phyloP scores from a whole-genome alignment of 306 rosid genomes.

The Herpetospermum pedunculosum region DNA sequence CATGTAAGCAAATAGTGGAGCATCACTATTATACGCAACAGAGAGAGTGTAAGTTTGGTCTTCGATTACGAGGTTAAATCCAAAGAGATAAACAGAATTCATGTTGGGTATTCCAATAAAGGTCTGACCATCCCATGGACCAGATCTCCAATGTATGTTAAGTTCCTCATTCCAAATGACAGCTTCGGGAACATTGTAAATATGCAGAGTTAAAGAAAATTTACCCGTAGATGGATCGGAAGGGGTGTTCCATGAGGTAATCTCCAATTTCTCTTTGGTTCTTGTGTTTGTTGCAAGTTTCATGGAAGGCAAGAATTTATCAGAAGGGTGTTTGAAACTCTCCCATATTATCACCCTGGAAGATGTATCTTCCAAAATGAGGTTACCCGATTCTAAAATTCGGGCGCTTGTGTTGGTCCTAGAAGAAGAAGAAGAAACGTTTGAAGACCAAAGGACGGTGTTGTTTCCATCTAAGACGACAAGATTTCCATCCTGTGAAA shows the following conservation, averaged over 20 bases:
- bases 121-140: neutral
- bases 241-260: slow-evolving; percentile 10
- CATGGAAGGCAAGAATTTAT: slow-evolving; percentile 12
- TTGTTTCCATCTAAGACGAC: slow-evolving; percentile 14
- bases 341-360: slow-evolving; percentile 15
- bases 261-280: neutral
- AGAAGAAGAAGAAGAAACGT: slow-evolving; percentile 2
- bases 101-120: neutral
- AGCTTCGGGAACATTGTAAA: neutral
- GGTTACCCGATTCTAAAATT: slow-evolving; percentile 21
- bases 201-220: neutral
- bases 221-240: neutral
- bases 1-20: neutral
- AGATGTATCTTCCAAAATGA: slow-evolving; percentile 18
- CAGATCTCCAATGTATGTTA: neutral
- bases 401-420: slow-evolving; percentile 6
- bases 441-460: slow-evolving; percentile 20
- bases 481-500: slow-evolving; percentile 8
- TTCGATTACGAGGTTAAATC: slow-evolving; percentile 9
- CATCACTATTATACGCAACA: neutral
- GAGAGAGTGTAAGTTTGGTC: slow-evolving; percentile 7
- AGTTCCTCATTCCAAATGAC: neutral
- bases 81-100: slow-evolving; percentile 18
- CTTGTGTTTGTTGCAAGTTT: neutral
- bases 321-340: slow-evolving; percentile 26